These are phyloP conservation scores for Sporothrix pseudoabietina DNA, from an alignment of 2,329 filamentous ascomycete species.

Conservation along the genomic window DNA sequence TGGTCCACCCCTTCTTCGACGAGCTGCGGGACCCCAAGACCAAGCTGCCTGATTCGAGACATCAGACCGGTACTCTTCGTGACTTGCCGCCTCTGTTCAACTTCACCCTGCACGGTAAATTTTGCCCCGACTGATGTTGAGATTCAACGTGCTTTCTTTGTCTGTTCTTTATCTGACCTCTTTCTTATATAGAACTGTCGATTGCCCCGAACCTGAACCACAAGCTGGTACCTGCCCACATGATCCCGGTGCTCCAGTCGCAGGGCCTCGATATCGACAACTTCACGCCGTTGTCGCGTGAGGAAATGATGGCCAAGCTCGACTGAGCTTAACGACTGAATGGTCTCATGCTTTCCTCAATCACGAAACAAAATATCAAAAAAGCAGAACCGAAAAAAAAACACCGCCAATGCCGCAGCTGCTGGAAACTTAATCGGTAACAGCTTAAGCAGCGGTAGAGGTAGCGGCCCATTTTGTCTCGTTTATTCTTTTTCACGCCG, in stretches of 20 bases:
- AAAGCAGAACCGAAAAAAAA: slow-evolving; percentile 20
- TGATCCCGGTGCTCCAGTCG: slow-evolving; percentile 70
- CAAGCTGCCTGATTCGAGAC: slow-evolving; percentile 89
- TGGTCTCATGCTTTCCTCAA: slow-evolving; percentile 22
- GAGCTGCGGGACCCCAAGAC: slow-evolving; percentile 91
- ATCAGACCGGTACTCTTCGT: slow-evolving; percentile 75
- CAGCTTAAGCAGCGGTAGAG: slow-evolving; percentile 19
- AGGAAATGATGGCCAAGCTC: slow-evolving; percentile 96
- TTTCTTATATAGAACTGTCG: slow-evolving; percentile 69
- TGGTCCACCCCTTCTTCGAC: slow-evolving; percentile 98
- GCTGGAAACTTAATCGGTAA: slow-evolving; percentile 25
- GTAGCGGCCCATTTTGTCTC: slow-evolving; percentile 9
- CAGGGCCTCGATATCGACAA: slow-evolving; percentile 91
- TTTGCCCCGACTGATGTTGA: no score
- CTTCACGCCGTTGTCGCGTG: slow-evolving; percentile 85
- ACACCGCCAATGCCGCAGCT: neutral
- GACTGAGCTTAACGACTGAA: slow-evolving; percentile 63
- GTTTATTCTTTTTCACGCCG: slow-evolving; percentile 20
- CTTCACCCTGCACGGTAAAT: slow-evolving; percentile 88
- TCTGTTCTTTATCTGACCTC: neutral
- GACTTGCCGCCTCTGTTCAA: slow-evolving; percentile 89
- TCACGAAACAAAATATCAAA: slow-evolving; percentile 26
- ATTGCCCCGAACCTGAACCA: slow-evolving; percentile 86
- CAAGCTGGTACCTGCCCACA: slow-evolving; percentile 82
- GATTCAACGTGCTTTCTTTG: neutral